Conservation (phyloP, 108 stramenopile genomes). For the Skeletonema marinoi region DNA sequence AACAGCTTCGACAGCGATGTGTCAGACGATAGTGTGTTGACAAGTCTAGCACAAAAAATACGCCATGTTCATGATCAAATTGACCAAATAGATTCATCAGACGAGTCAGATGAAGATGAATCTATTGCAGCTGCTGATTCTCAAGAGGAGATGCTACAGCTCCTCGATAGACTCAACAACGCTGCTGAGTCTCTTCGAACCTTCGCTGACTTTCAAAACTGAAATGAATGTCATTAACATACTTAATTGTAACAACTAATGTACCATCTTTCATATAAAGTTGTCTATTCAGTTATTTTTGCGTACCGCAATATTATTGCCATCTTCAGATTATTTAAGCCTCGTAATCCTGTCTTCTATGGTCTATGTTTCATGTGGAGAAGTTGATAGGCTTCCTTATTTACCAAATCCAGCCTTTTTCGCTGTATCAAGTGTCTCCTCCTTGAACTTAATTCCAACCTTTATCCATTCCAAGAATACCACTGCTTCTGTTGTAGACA, state of each 20-base stretch:
- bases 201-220: slow-evolving; percentile 1
- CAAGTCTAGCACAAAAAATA: slow-evolving; percentile 24
- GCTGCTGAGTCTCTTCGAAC: slow-evolving; percentile 48
- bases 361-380: too few relatives aligned
- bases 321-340: background rate
- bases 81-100: slow-evolving; percentile 32
- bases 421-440: slow-evolving; percentile 60
- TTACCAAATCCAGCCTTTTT: slow-evolving; percentile 57
- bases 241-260: background rate
- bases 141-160: slow-evolving; percentile 44
- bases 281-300: background rate
- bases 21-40: slow-evolving; percentile 30
- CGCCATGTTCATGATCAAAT: slow-evolving; percentile 39
- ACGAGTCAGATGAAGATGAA: slow-evolving; percentile 16
- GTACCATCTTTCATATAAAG: background rate
- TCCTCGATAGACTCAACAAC: slow-evolving; percentile 37
- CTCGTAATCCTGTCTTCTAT: too few relatives aligned
- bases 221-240: background rate
- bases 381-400: background rate
- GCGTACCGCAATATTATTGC: too few relatives aligned
- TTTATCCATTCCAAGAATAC: slow-evolving; percentile 86
- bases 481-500: slow-evolving; percentile 67
- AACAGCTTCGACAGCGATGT: slow-evolving; percentile 40
- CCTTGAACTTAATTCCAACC: slow-evolving; percentile 76
- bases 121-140: slow-evolving; percentile 24